Evolutionary conservation across 2,329 filamentous ascomycete species (phyloP).

Genomic region (Helotiales sp.): DNA sequence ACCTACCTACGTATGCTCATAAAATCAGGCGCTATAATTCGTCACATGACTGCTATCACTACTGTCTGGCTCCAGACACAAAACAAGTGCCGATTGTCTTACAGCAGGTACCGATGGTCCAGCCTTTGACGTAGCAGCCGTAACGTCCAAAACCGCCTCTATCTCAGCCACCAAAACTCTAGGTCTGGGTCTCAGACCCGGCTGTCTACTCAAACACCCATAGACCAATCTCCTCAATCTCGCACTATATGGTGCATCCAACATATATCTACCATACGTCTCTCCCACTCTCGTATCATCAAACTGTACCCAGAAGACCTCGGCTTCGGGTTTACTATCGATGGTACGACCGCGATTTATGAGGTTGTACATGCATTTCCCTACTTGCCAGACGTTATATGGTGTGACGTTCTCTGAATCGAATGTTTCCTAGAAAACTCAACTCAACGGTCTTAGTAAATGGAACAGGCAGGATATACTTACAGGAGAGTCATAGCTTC

Average conservation of each 20-base stretch:
- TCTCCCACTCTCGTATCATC: too few species aligned
- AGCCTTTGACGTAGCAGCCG: background rate
- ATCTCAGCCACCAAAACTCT: background rate
- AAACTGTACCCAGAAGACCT: background rate
- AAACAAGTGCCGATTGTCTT: background rate
- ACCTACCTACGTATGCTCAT: too few species aligned
- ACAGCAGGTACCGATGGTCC: background rate
- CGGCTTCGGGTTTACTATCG: background rate
- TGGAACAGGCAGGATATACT: too few species aligned
- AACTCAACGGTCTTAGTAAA: too few species aligned
- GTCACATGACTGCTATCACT: background rate
- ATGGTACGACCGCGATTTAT: background rate
- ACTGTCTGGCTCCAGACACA: background rate
- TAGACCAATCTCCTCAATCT: too few species aligned
- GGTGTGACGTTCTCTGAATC: background rate
- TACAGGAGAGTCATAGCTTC: too few species aligned
- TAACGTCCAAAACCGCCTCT: background rate
- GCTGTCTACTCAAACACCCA: background rate
- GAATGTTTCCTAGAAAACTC: background rate
- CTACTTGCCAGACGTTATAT: background rate
- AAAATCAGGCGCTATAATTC: background rate
- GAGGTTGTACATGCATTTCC: background rate
- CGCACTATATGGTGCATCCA: too few species aligned
- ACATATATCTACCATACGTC: too few species aligned
- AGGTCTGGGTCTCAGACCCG: background rate